phyloP scores from a whole-genome alignment of 2,329 filamentous ascomycete genomes.

The Colletotrichum costaricense region DNA sequence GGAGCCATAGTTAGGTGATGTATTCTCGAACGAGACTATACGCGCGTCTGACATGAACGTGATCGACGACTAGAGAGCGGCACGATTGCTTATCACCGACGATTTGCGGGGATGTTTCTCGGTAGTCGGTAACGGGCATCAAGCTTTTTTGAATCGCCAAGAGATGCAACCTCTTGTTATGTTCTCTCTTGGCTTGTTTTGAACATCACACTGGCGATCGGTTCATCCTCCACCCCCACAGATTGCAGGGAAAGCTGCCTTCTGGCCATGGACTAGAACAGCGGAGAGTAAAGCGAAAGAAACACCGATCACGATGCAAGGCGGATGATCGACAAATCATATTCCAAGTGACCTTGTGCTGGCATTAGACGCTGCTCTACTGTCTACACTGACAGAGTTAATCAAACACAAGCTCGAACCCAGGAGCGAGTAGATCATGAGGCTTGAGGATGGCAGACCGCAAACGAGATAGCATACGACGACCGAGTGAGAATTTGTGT shows the following conservation, averaged over 20 bases:
- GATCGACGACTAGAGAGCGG: background rate
- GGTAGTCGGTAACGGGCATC: background rate
- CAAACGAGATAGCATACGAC: background rate
- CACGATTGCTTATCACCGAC: background rate
- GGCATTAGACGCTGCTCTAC: background rate
- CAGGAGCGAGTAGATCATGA: background rate
- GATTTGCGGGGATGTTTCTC: constrained; percentile 9
- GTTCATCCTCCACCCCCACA: background rate
- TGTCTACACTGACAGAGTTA: background rate
- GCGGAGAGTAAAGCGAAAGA: background rate
- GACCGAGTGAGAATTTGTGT: background rate
- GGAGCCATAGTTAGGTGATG: too few species aligned
- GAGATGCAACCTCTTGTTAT: background rate
- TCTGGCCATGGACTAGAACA: background rate
- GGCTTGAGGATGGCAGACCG: background rate
- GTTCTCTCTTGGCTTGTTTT: background rate
- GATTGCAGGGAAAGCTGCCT: background rate
- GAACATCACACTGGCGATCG: background rate
- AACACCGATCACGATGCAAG: background rate
- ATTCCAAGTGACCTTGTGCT: background rate
- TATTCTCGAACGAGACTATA: background rate
- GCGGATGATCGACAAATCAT: background rate
- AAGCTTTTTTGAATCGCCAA: constrained; percentile 19
- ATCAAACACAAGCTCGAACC: background rate
- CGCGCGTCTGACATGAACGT: background rate